phyloP scores from a whole-genome alignment of 139 green algal genomes.

The Pedinophyceae sp. region DNA sequence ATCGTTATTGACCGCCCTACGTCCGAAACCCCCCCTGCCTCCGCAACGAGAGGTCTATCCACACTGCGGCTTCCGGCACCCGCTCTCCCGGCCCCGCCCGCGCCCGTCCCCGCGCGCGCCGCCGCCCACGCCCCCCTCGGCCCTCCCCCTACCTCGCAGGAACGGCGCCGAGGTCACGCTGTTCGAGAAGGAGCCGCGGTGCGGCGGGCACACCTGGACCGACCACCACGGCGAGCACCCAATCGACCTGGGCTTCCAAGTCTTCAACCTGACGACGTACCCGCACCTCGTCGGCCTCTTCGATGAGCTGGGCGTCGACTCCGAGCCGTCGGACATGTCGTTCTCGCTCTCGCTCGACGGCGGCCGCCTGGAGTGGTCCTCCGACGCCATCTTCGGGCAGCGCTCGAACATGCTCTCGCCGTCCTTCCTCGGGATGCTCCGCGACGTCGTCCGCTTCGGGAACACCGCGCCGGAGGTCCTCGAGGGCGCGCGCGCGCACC shows the following conservation, averaged over 20 bases:
- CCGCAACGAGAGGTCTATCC: background rate
- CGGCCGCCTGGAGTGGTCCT: conserved; percentile 79
- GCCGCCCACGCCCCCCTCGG: background rate
- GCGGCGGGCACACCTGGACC: conserved; percentile 83
- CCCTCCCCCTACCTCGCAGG: conserved; percentile 21
- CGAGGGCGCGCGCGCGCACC: conserved; percentile 10
- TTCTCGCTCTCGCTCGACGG: conserved; percentile 70
- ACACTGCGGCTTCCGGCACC: background rate
- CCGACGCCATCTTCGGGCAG: conserved; percentile 70
- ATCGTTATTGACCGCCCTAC: too few relatives aligned
- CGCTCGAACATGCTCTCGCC: conserved; percentile 43
- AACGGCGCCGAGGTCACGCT: conserved; percentile 59
- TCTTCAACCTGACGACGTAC: conserved; percentile 92
- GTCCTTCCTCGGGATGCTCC: conserved; percentile 68
- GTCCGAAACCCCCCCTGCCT: too few relatives aligned
- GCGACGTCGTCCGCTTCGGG: conserved; percentile 79
- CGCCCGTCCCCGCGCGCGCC: too few relatives aligned
- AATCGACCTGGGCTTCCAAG: conserved; percentile 90
- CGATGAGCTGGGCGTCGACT: conserved; percentile 71
- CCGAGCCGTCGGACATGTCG: conserved; percentile 79
- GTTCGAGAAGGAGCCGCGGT: conserved; percentile 56
- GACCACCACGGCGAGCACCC: conserved; percentile 27
- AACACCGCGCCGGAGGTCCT: conserved; percentile 50
- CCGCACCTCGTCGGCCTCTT: conserved; percentile 81
- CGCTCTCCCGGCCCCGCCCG: background rate